Evolutionary conservation across 352 stramenopile species (phyloP).

Genomic region (Globisporangium alternatum): DNA sequence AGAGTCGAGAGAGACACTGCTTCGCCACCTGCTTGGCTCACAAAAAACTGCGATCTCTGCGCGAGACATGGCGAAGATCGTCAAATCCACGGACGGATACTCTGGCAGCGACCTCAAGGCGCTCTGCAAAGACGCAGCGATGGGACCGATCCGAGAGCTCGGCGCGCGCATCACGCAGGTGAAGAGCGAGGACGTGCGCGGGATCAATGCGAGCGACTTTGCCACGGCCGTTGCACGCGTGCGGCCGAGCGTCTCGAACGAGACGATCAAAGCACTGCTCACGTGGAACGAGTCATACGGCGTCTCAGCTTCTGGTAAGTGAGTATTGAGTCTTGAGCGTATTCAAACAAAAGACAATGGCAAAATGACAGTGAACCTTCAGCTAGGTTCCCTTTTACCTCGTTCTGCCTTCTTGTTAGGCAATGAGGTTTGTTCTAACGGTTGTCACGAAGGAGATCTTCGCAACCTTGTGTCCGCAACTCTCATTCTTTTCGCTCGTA

Average conservation of each 20-base stretch:
- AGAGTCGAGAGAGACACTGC: slow-evolving; percentile 46
- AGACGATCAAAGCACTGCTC: slow-evolving; percentile 49
- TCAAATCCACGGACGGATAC: slow-evolving; percentile 77
- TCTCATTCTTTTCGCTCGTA: slow-evolving; percentile 82
- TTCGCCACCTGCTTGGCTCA: slow-evolving; percentile 50
- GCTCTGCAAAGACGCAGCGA: slow-evolving; percentile 92
- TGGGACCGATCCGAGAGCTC: slow-evolving; percentile 88
- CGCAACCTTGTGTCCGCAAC: neutral
- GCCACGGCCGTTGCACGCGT: slow-evolving; percentile 48
- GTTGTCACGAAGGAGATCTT: neutral
- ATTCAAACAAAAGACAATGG: neutral
- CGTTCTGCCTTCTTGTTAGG: neutral
- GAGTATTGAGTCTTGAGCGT: neutral
- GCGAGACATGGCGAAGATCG: slow-evolving; percentile 66
- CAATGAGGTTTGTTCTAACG: slow-evolving; percentile 1
- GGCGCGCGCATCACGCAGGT: slow-evolving; percentile 55
- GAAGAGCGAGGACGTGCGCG: slow-evolving; percentile 56
- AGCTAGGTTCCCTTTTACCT: neutral
- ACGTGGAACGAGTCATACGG: slow-evolving; percentile 72
- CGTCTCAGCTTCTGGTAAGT: slow-evolving; percentile 34
- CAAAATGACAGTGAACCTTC: neutral
- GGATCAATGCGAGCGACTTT: slow-evolving; percentile 62
- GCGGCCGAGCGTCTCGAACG: slow-evolving; percentile 65
- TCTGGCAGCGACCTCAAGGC: slow-evolving; percentile 90
- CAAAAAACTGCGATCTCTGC: slow-evolving; percentile 53